A percentile compares a stretch with the other conserved stretches of the same genome.
These are phyloP conservation scores for Gracilariopsis chorda DNA, from an alignment of 23 red algal genomes.

Conservation along the genomic window DNA sequence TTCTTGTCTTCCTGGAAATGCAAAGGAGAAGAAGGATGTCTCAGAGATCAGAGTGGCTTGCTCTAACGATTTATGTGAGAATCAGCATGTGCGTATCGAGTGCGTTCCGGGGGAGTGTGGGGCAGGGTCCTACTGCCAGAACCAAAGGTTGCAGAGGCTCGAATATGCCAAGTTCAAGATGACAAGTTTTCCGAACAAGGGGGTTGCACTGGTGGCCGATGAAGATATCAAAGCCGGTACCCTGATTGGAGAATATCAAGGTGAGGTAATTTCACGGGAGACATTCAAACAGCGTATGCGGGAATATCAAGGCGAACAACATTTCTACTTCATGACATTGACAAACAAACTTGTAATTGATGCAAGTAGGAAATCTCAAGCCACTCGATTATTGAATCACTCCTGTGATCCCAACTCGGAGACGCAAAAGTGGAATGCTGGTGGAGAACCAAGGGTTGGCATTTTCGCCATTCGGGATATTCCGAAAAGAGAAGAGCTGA, in stretches of 20 bases:
- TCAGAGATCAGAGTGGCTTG: slow-evolving; percentile 52
- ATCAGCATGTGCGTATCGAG: slow-evolving; percentile 71
- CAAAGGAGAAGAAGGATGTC: slow-evolving; percentile 8
- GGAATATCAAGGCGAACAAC: slow-evolving; percentile 72
- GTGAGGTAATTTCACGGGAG: slow-evolving; percentile 79
- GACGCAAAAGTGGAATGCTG: slow-evolving; percentile 97
- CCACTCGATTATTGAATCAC: slow-evolving; percentile 93
- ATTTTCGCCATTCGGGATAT: slow-evolving; percentile 78
- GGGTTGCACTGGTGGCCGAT: slow-evolving; percentile 64
- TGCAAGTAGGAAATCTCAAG: slow-evolving; percentile 74
- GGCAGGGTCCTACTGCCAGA: slow-evolving; percentile 69
- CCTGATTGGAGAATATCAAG: slow-evolving; percentile 94
- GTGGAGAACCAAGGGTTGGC: slow-evolving; percentile 78
- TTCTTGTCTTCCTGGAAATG: slow-evolving; percentile 52
- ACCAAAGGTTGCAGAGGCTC: slow-evolving; percentile 80
- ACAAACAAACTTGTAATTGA: slow-evolving; percentile 82
- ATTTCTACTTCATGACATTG: slow-evolving; percentile 98
- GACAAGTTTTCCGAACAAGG: slow-evolving; percentile 30
- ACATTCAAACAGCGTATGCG: slow-evolving; percentile 67
- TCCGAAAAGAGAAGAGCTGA: slow-evolving; percentile 79
- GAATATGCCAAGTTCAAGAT: slow-evolving; percentile 68
- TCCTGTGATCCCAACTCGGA: slow-evolving; percentile 85
- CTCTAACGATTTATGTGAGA: slow-evolving; percentile 76
- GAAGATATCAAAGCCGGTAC: slow-evolving; percentile 62
- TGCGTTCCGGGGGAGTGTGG: slow-evolving; percentile 77